A percentile compares a stretch with the other conserved stretches of the same genome.
These are phyloP conservation scores for Polysphondylium violaceum DNA, from an alignment of 78 protist genomes.

Conservation along the genomic window DNA sequence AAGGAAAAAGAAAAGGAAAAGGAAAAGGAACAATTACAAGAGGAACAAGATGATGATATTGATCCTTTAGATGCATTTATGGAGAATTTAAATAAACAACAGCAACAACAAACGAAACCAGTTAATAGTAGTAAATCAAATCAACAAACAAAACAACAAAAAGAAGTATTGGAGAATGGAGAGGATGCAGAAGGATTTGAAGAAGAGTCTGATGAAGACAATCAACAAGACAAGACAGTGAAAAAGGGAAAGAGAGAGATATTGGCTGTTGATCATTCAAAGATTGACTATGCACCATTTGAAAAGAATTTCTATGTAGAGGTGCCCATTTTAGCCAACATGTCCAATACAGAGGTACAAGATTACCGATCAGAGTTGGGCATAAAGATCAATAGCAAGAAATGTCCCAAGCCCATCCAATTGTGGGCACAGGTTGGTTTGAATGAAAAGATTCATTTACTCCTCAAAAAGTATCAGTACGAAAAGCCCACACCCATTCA, in stretches of 20 bases:
- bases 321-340: constrained; percentile 81
- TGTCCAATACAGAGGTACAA: constrained; percentile 88
- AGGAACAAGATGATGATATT: constrained; percentile 82
- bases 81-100: constrained; percentile 56
- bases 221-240: constrained; percentile 64
- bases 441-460: constrained; percentile 17
- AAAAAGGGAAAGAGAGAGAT: constrained; percentile 57
- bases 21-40: constrained; percentile 1
- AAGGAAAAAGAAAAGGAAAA: background rate
- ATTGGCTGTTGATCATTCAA: constrained; percentile 89
- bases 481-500: constrained; percentile 96
- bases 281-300: constrained; percentile 87
- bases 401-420: constrained; percentile 93
- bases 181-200: constrained; percentile 48
- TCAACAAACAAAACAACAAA: constrained; percentile 2
- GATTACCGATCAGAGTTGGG: constrained; percentile 75
- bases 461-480: constrained; percentile 58
- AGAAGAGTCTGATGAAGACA: constrained; percentile 34
- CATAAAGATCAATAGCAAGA: constrained; percentile 52
- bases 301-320: constrained; percentile 94
- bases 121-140: background rate
- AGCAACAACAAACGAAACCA: no score
- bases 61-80: constrained; percentile 92
- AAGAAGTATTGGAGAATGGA: constrained; percentile 1
- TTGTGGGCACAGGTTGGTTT: constrained; percentile 94